Base-by-base conservation (phyloP, 768 basidiomycete species). In the Artomyces pyxidatus region DNA sequence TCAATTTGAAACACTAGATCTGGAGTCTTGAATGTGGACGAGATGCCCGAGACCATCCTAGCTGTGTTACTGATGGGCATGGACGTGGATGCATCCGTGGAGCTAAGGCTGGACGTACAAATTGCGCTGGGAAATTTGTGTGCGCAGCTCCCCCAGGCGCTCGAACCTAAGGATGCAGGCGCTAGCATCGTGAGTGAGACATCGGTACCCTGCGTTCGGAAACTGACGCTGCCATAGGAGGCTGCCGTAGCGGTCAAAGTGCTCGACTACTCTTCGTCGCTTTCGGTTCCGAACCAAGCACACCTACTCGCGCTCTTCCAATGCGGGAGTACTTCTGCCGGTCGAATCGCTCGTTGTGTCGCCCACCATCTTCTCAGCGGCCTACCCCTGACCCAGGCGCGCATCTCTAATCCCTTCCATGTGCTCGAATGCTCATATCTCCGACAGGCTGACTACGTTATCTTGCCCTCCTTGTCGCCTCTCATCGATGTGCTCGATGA, bases 311-410 rank as follows among this genome's bases (percentile, higher is more conserved):
- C 72, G 3, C 65, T 80, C 43, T 66, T 88, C 19, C 70, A 71
- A 7, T 67, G 67, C 44, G 78, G 78, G 11, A 71, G 75, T 25
- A 69, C 70, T 10, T 71, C 70, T 19, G 69, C 75, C 30, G 68
- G 68, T 42, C 75, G 76, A 12, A 75, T 88, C 40, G 78, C 80
- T 16, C 73, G 76, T 42, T 75, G 71, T 62, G 61, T 85, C 26
- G 81, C 84, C 1, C 70, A 79, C 50, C 62, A 68, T 3, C 59
- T 80, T 29, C 63, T 85, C 22, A 64, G 63, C 1, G 59, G 67
- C 25, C 59, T 62, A 12, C 12, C n/a, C 11, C 17, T 46, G 25
- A 19, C 12, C 37, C 53, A 23, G 50, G 37, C 3, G 22, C 23
- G 12, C 40, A 37, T 42, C 9, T 37, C 3, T 45, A 43, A n/a